Conservation (phyloP, 2,329 filamentous ascomycete genomes). For the Incumbomyces lentus region DNA sequence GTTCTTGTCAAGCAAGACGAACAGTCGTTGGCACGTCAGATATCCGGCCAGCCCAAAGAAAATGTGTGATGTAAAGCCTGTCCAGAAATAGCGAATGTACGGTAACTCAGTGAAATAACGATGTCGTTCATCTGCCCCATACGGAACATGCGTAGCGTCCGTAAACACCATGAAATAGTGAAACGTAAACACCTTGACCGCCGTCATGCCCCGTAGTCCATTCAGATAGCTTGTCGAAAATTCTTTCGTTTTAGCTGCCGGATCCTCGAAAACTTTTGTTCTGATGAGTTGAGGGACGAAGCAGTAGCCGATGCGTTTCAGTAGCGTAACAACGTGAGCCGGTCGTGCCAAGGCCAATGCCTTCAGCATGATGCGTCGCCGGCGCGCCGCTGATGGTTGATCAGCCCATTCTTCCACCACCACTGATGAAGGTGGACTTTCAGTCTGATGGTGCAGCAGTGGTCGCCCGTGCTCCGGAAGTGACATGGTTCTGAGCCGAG, state of each 20-base stretch:
- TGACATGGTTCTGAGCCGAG: conserved; percentile 4
- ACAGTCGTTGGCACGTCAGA: conserved; percentile 29
- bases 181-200: conserved; percentile 37
- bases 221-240: conserved; percentile 23
- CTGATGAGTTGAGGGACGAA: conserved; percentile 16
- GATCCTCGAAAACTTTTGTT: conserved; percentile 15
- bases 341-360: conserved; percentile 10
- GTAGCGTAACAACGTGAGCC: conserved; percentile 10
- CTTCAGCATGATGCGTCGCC: conserved; percentile 6
- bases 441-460: not conserved
- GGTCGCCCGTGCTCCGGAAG: not conserved
- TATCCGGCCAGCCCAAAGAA: conserved; percentile 42
- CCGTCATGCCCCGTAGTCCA: conserved; percentile 35
- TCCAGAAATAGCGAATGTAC: conserved; percentile 34
- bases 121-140: conserved; percentile 24
- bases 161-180: conserved; percentile 32
- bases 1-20: conserved; percentile 31
- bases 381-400: conserved; percentile 1
- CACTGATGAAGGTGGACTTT: conserved; percentile 1
- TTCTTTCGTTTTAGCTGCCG: conserved; percentile 13
- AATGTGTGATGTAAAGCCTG: conserved; percentile 31
- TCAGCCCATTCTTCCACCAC: conserved; percentile 1
- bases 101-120: conserved; percentile 28
- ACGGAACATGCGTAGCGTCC: conserved; percentile 32
- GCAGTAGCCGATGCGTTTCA: conserved; percentile 17